Percentiles rank a stretch among this genome's conserved stretches.
Evolutionary conservation across 305 asterid species (phyloP).

Genomic region (Stenogyne calaminthoides): DNA sequence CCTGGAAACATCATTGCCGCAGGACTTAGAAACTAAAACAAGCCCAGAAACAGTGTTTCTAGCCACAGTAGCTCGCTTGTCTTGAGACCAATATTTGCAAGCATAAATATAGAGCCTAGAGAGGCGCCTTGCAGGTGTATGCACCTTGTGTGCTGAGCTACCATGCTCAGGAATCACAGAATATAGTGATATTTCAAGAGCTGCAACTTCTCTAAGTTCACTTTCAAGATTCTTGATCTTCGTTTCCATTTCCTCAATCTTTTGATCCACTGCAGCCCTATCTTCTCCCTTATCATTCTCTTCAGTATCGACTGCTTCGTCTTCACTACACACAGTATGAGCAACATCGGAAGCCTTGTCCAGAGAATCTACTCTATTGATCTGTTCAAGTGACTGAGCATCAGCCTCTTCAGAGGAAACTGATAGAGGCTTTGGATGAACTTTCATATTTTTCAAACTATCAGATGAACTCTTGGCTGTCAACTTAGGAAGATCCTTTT

Average conservation of each 20-base stretch:
- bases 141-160: slow-evolving; percentile 90
- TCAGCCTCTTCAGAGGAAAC: slow-evolving; percentile 58
- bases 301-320: slow-evolving; percentile 42
- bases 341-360: slow-evolving; percentile 52
- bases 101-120: slow-evolving; percentile 85
- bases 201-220: slow-evolving; percentile 94
- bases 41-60: slow-evolving; percentile 83
- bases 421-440: slow-evolving; percentile 61
- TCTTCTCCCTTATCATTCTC: slow-evolving; percentile 44
- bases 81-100: slow-evolving; percentile 78
- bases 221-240: slow-evolving; percentile 76
- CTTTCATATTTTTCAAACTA: slow-evolving; percentile 55
- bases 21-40: slow-evolving; percentile 80
- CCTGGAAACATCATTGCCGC: slow-evolving; percentile 94
- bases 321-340: slow-evolving; percentile 51
- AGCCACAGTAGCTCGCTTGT: slow-evolving; percentile 79
- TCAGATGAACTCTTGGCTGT: slow-evolving; percentile 42
- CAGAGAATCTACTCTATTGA: slow-evolving; percentile 41
- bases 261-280: slow-evolving; percentile 45
- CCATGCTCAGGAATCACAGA: slow-evolving; percentile 95
- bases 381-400: slow-evolving; percentile 47
- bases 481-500: slow-evolving; percentile 41
- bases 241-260: slow-evolving; percentile 78
- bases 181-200: slow-evolving; percentile 87
- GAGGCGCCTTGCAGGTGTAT: slow-evolving; percentile 93